Evolutionary conservation across 139 green algal genomes (phyloP).

Genomic region (Chlamydomonas sp.): DNA sequence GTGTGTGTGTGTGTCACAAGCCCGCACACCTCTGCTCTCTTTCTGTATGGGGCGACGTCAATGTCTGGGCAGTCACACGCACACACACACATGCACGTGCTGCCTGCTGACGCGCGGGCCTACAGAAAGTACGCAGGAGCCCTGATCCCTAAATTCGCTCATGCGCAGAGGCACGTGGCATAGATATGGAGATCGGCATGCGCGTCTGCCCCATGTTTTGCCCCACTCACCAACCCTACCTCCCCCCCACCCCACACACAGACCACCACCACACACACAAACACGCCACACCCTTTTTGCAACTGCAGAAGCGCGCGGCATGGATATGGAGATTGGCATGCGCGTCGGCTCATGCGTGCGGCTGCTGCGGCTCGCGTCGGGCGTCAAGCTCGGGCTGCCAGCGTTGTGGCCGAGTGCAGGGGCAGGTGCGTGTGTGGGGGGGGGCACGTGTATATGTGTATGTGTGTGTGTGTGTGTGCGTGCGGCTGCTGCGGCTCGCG

Average conservation of each 20-base stretch:
- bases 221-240: no score
- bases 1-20: neutral
- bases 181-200: slow-evolving; percentile 34
- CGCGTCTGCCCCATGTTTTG: slow-evolving; percentile 41
- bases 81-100: slow-evolving; percentile 8
- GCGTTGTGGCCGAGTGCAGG: slow-evolving; percentile 13
- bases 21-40: slow-evolving; percentile 16
- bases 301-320: slow-evolving; percentile 17
- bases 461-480: no score
- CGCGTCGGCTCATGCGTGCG: slow-evolving; percentile 37
- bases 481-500: no score
- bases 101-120: no score
- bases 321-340: slow-evolving; percentile 34
- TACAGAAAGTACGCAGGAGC: no score
- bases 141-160: no score
- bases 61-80: slow-evolving; percentile 27
- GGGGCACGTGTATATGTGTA: no score
- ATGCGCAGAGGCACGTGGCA: slow-evolving; percentile 17
- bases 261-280: no score
- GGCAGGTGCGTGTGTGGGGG: no score
- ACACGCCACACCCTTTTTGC: no score
- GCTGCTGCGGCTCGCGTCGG: slow-evolving; percentile 24
- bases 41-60: slow-evolving; percentile 26
- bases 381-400: slow-evolving; percentile 23
- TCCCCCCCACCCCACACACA: no score